phyloP scores from a whole-genome alignment of 2,329 filamentous ascomycete species.

The Herpotrichia juniperi region DNA sequence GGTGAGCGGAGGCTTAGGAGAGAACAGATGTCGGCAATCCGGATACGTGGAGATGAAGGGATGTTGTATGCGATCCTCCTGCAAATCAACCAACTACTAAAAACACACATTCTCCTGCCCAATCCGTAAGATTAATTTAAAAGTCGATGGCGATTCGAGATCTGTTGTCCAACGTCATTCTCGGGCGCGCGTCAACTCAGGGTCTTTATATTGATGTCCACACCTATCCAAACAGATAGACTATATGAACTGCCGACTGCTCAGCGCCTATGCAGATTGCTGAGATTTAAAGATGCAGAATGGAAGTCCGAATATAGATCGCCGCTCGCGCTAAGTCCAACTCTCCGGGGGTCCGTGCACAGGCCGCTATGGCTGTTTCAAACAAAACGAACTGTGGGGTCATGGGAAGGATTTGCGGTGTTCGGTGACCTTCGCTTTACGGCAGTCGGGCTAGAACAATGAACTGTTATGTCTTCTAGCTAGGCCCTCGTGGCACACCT shows the following conservation, averaged over 20 bases:
- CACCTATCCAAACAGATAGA: constrained; percentile 1
- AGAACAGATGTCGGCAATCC: neutral
- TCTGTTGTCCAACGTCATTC: neutral
- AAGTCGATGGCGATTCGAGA: neutral
- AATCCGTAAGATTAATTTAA: neutral
- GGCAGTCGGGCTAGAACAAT: too few relatives aligned
- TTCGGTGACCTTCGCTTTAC: too few relatives aligned
- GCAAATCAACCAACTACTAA: neutral
- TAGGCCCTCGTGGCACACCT: too few relatives aligned
- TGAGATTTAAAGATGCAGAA: neutral
- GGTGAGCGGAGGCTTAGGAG: constrained; percentile 15
- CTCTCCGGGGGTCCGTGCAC: constrained; percentile 9
- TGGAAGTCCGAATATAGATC: constrained; percentile 1
- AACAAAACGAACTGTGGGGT: neutral
- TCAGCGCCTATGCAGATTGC: constrained; percentile 8
- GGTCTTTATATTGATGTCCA: constrained; percentile 6
- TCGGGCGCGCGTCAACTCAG: neutral
- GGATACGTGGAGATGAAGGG: constrained; percentile 8
- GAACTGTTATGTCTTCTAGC: too few relatives aligned
- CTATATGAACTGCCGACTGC: constrained; percentile 2
- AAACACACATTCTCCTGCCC: neutral
- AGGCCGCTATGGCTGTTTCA: constrained; percentile 2
- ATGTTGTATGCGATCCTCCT: constrained; percentile 1
- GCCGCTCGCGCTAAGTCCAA: neutral
- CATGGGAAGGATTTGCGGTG: neutral